Base-by-base conservation (phyloP, 176 grass and related monocot species). In the Hyparrhenia diplandra region DNA sequence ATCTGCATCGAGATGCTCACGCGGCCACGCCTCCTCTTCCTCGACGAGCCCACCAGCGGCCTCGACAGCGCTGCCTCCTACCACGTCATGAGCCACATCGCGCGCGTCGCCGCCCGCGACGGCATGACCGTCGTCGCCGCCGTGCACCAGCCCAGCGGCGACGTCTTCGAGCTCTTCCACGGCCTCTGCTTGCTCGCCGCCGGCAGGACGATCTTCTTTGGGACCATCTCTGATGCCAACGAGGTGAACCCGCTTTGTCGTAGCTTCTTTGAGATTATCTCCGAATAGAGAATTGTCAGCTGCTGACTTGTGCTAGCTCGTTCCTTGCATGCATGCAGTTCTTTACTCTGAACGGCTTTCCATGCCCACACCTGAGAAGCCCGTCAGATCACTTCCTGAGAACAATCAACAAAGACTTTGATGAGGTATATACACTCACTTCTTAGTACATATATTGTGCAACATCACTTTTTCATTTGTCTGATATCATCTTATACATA, bases 1-100 rank as follows among this genome's bases (percentile, higher is more conserved):
- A 92, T 92, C 58, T 88, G 87, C 52, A 37, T 92, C 29, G 87
- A 92, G 83, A 92, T 92, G 46, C 74, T 92, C n/a, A 89, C 84
- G 14, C 75, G 79, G 14, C 90, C 90, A 6, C 68, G 84, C 36
- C 79, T 92, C 21, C 78, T 87, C 37, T 88, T 88, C 68, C 86
- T 88, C 5, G 86, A 88, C n/a, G 80, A 88, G 86, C 80, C 86
- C 2, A 34, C 86, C 11, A 78, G 86, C 21, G 80, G 86, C 41
- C 80, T 87, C 14, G 86, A 93, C 47, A 85, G 91, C 64, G 89
- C 89, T 5, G 84, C 89, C 25, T 87, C 85, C 12, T 91, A 84
- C 76, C 89, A 91, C 23, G 89, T 87, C 55, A 87, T 87, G 81
- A 77, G 27, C 70, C 85, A 84, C 89, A 87, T 87, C 43, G 13